These are phyloP conservation scores for Starmera dryadoides DNA, from an alignment of 805 yeast species.

Conservation along the genomic window DNA sequence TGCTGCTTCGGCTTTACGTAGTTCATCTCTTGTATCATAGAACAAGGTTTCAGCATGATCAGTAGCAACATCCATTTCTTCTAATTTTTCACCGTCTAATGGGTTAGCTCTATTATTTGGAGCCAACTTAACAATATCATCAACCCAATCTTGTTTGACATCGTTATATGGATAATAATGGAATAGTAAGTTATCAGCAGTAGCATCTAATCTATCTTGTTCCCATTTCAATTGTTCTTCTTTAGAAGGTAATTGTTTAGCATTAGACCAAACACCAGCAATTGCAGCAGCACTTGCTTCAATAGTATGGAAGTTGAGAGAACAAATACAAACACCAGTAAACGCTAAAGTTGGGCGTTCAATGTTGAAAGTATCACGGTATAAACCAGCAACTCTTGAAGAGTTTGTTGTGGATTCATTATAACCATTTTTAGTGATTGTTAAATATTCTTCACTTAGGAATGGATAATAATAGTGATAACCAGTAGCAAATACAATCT, in stretches of 20 bases:
- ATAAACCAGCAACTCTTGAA: constrained; percentile 31
- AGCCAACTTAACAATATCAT: constrained; percentile 17
- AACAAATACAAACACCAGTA: constrained; percentile 30
- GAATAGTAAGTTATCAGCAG: constrained; percentile 18
- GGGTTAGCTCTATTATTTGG: constrained; percentile 25
- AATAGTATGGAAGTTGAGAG: constrained; percentile 40
- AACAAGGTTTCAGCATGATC: constrained; percentile 22
- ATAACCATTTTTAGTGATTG: constrained; percentile 15
- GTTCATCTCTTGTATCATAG: constrained; percentile 5
- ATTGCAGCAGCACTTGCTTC: constrained; percentile 43
- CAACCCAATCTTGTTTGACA: constrained; percentile 21
- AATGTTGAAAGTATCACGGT: constrained; percentile 34
- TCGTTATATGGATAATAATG: constrained; percentile 25
- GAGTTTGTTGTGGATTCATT: constrained; percentile 9
- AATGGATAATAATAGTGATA: constrained; percentile 35
- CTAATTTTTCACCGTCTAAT: constrained; percentile 12
- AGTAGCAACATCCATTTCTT: constrained; percentile 2
- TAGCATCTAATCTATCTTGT: constrained; percentile 15
- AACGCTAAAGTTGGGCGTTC: constrained; percentile 39
- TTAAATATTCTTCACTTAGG: constrained; percentile 14
- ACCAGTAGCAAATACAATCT: constrained; percentile 33
- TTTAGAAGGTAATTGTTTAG: constrained; percentile 29
- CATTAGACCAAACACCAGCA: constrained; percentile 47
- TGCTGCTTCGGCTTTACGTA: not conserved
- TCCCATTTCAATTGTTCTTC: constrained; percentile 32